These are phyloP conservation scores for Calonectria pauciramosa DNA, from an alignment of 2,329 filamentous ascomycete species.

Conservation along the genomic window DNA sequence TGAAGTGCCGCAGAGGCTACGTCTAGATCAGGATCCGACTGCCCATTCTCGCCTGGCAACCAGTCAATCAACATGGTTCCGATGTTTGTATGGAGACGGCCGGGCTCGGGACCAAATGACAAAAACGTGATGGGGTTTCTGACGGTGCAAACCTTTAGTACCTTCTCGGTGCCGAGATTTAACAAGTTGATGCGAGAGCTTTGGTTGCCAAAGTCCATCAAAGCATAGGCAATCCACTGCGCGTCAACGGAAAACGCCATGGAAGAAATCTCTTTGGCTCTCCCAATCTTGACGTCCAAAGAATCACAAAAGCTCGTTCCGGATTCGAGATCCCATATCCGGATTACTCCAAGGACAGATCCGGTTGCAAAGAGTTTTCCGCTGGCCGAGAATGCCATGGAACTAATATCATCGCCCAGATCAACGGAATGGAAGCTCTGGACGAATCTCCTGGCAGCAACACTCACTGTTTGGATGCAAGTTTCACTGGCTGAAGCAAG, in stretches of 20 bases:
- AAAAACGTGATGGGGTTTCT: neutral
- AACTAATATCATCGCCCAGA: neutral
- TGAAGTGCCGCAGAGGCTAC: neutral
- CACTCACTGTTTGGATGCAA: neutral
- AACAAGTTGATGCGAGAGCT: neutral
- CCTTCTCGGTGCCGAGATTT: neutral
- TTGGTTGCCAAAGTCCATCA: neutral
- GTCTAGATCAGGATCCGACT: neutral
- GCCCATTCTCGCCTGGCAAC: neutral
- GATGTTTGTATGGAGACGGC: neutral
- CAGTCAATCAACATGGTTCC: neutral
- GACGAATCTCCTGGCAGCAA: neutral
- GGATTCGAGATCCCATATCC: neutral
- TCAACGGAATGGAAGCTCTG: neutral
- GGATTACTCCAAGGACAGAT: neutral
- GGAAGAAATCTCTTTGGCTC: neutral
- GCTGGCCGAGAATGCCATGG: neutral
- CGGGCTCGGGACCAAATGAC: neutral
- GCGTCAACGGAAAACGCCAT: neutral
- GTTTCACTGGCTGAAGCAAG: neutral
- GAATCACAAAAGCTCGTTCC: too few species aligned
- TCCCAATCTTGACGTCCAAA: neutral
- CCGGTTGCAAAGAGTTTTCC: neutral
- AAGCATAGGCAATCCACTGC: neutral
- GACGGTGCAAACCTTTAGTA: neutral